phyloP scores from a whole-genome alignment of 2,329 filamentous ascomycete species.

The Stemphylium beticola region DNA sequence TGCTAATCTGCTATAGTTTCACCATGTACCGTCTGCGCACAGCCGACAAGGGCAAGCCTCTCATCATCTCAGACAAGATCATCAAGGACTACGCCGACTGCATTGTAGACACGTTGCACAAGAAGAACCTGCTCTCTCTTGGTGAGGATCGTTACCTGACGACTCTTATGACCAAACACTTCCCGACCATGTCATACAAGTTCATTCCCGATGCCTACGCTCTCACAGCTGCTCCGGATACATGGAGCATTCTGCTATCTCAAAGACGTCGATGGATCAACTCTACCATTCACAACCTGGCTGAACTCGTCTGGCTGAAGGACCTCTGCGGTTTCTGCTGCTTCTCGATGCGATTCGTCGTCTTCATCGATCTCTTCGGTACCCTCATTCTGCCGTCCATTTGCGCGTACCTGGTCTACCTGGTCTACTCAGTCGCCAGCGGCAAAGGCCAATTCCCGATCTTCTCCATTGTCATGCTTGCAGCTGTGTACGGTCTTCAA shows the following conservation, averaged over 20 bases:
- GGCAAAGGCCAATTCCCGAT: conserved; percentile 77
- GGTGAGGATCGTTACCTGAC: conserved; percentile 98
- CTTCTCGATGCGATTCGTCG: conserved; percentile 97
- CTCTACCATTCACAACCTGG: conserved; percentile 95
- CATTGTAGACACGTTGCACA: conserved; percentile 90
- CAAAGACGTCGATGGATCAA: conserved; percentile 99
- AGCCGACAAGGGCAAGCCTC: conserved; percentile 88
- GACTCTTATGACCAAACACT: conserved; percentile 97
- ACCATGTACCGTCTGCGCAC: conserved; percentile 97
- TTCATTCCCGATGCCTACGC: conserved; percentile 94
- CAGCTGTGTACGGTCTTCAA: conserved; percentile 91
- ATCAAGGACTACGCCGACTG: conserved; percentile 89
- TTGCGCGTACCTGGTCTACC: conserved; percentile 82
- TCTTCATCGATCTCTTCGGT: conserved; percentile 91
- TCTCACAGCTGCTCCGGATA: conserved; percentile 90
- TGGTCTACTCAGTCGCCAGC: conserved; percentile 79
- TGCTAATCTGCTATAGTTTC: conserved; percentile 69
- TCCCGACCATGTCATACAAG: conserved; percentile 94
- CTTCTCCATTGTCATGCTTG: conserved; percentile 88
- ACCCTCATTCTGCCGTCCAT: conserved; percentile 92
- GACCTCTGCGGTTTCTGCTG: conserved; percentile 99
- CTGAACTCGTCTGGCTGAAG: conserved; percentile 85
- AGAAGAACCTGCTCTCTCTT: conserved; percentile 89
- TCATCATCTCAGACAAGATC: conserved; percentile 89
- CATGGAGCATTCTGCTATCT: conserved; percentile 93